Evolutionary conservation across 31 red algal genomes (phyloP).

Genomic region (Endocladia muricata): DNA sequence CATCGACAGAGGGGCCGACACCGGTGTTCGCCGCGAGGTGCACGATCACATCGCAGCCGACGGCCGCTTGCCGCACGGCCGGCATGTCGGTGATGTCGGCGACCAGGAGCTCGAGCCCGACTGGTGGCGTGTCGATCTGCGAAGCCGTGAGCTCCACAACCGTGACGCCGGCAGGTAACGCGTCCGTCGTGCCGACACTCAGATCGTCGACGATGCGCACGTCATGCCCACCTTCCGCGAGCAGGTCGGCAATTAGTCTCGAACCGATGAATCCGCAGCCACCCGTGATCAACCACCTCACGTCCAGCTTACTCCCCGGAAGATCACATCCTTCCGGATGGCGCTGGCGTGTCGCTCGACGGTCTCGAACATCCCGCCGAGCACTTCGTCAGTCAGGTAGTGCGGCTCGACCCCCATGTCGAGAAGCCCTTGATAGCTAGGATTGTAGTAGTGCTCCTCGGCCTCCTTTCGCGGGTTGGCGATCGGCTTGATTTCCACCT

Average conservation of each 20-base stretch:
- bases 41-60: background rate
- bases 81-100: too few species aligned
- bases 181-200: background rate
- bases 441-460: conserved; percentile 2
- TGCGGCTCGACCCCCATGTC: background rate
- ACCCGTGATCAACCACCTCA: background rate
- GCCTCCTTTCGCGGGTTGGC: background rate
- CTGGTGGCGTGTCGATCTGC: too few species aligned
- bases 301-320: too few species aligned
- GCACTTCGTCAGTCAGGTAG: background rate
- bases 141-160: background rate
- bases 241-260: background rate
- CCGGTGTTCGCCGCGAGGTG: background rate
- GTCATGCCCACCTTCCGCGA: background rate
- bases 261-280: background rate
- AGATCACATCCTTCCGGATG: too few species aligned
- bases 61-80: background rate
- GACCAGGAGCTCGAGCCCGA: too few species aligned
- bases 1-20: background rate
- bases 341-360: too few species aligned
- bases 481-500: background rate
- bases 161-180: background rate
- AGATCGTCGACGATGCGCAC: background rate
- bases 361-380: too few species aligned
- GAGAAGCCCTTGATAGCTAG: background rate